phyloP scores from a whole-genome alignment of 225 moss, liverwort and hornwort genomes.

The Antitrichia curtipendula region DNA sequence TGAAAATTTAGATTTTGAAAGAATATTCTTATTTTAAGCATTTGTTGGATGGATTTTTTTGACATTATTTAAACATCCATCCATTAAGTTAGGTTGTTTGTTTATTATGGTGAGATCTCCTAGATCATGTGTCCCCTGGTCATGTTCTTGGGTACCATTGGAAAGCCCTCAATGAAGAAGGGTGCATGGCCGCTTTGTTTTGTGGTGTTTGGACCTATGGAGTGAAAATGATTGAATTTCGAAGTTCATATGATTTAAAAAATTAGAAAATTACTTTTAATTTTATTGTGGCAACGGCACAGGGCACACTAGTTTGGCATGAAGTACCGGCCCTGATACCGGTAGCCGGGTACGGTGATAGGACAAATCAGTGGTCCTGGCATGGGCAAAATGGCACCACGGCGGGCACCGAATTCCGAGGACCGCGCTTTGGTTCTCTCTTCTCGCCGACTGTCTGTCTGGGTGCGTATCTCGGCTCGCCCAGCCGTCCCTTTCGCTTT shows the following conservation, averaged over 20 bases:
- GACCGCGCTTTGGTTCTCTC: neutral
- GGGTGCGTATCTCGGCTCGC: neutral
- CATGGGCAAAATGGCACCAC: neutral
- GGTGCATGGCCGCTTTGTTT: too few relatives aligned
- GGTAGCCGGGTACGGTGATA: neutral
- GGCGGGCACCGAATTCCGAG: neutral
- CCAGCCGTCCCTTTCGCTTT: neutral
- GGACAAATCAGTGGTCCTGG: neutral
- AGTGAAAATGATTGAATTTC: too few relatives aligned
- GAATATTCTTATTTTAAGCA: neutral
- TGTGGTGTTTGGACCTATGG: too few relatives aligned
- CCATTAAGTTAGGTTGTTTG: too few relatives aligned
- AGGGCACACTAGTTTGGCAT: too few relatives aligned
- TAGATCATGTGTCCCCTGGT: too few relatives aligned
- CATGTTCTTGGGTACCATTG: too few relatives aligned
- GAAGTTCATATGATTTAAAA: too few relatives aligned
- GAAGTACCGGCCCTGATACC: neutral
- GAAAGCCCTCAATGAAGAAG: too few relatives aligned
- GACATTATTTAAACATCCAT: neutral
- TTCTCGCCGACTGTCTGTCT: neutral
- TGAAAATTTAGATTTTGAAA: neutral
- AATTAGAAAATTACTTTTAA: too few relatives aligned
- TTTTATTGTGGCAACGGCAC: too few relatives aligned
- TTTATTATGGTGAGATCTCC: too few relatives aligned
- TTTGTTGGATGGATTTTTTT: neutral